Base-by-base conservation (phyloP, 768 basidiomycete species). In the Auriscalpium microsporum region DNA sequence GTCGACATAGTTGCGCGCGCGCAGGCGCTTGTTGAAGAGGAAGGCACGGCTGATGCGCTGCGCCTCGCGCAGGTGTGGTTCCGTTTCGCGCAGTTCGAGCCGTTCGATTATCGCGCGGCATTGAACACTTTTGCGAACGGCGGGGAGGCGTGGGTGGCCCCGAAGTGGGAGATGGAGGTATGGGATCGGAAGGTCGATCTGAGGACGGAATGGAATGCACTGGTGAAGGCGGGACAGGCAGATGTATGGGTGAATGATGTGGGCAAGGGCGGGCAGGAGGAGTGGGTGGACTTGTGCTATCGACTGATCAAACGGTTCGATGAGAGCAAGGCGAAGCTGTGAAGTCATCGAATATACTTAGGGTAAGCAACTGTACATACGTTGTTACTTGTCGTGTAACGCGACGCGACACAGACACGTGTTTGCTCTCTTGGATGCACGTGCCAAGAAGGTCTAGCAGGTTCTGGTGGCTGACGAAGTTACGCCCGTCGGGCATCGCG, bases 41-140 rank as follows among this genome's bases (percentile, higher is more conserved):
- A 23, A 11, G 36, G 50, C 10, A 73, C 63, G 36, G 69, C 74
- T 36, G 62, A 72, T 48, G 68, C 73, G 21, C 58, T 64, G 11
- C 63, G 60, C 28, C 73, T 88, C 34, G 72, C 81, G 19, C 79
- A 79, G 52, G 64, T 64, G 11, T 90, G 85, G 85, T 75, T 81
- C 64, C 68, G 70, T 10, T 73, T 86, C 55, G 67, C 69, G 35
- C 68, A 68, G 4, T 57, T 70, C 46, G 78, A 83, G 52, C 86
- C 87, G 63, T 91, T 82, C 67, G 73, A 76, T 21, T 90, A 92
- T 65, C 78, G 84, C 11, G 82, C 86, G 53, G 71, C 69, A 19
- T 67, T 92, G 53, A 74, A 76, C 53, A 70, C 69, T 8, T 79
- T 86, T 59, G 75, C 75, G 2, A 70, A 68, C 17, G 48, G 49